Evolutionary conservation across 1,284 basidiomycete species (phyloP).

Genomic region (Fomes fomentarius): DNA sequence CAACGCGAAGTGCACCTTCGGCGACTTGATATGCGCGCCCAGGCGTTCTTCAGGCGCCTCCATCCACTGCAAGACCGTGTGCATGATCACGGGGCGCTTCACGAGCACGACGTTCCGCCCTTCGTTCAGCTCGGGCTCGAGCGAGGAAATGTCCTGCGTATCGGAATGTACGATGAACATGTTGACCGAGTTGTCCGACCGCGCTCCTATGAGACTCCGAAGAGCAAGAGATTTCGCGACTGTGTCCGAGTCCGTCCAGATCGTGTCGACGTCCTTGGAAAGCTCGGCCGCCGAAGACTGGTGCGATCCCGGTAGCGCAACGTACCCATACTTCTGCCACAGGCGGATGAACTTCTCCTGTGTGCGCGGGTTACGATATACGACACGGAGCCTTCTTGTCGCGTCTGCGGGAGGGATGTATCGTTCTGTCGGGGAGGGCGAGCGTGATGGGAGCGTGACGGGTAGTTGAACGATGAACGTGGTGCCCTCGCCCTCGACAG

Average conservation of each 20-base stretch:
- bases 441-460: conserved; percentile 20
- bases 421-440: conserved; percentile 10
- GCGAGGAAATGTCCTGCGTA: conserved; percentile 23
- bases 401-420: neutral
- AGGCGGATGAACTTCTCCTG: conserved; percentile 27
- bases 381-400: conserved; percentile 28
- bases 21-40: conserved; percentile 23
- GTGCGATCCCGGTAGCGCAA: conserved; percentile 8
- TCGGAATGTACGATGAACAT: conserved; percentile 31
- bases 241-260: conserved; percentile 33
- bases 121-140: conserved; percentile 27
- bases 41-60: conserved; percentile 26
- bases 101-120: conserved; percentile 31
- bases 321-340: conserved; percentile 27
- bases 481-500: conserved; percentile 30
- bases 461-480: conserved; percentile 34
- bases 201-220: conserved; percentile 20
- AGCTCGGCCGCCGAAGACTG: conserved; percentile 20
- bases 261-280: conserved; percentile 24
- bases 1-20: conserved; percentile 31
- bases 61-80: conserved; percentile 26
- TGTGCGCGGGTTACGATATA: conserved; percentile 27
- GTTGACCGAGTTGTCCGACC: conserved; percentile 3
- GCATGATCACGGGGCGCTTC: conserved; percentile 34
- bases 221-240: conserved; percentile 23